phyloP scores from a whole-genome alignment of 768 basidiomycete species.

The Boletus rubropictus region DNA sequence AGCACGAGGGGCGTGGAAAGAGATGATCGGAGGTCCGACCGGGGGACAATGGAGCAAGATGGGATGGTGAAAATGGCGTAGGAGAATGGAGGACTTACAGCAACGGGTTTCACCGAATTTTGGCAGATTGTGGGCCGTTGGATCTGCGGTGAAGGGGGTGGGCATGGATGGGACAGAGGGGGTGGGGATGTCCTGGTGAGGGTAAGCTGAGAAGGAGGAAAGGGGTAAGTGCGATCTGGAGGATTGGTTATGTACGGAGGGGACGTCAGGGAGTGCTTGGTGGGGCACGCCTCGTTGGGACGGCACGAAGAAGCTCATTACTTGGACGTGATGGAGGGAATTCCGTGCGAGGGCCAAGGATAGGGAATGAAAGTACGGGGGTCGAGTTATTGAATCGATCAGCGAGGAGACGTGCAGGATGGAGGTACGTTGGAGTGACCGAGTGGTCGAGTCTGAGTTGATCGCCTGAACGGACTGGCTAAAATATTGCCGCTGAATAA shows the following conservation, averaged over 20 bases:
- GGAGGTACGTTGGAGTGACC: too few species aligned
- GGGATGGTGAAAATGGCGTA: conserved; percentile 6
- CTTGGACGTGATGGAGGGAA: conserved; percentile 11
- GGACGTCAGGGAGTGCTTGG: conserved; percentile 22
- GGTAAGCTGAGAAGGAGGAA: conserved; percentile 34
- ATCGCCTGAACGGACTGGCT: conserved; percentile 6
- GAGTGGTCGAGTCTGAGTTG: too few species aligned
- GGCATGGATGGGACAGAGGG: conserved; percentile 26
- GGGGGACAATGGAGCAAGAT: too few species aligned
- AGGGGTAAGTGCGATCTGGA: conserved; percentile 34
- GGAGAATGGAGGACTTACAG: conserved; percentile 45
- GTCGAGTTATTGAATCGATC: conserved; percentile 16
- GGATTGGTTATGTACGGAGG: conserved; percentile 30
- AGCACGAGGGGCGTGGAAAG: conserved; percentile 13
- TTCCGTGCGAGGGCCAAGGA: conserved; percentile 18
- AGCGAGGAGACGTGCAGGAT: conserved; percentile 1
- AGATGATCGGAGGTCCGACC: conserved; percentile 24
- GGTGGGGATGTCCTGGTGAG: conserved; percentile 29
- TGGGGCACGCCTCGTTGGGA: conserved; percentile 31
- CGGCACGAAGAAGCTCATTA: conserved; percentile 34
- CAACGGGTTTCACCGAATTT: conserved; percentile 70
- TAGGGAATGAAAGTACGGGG: conserved; percentile 18
- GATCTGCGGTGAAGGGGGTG: conserved; percentile 32
- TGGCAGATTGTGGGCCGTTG: conserved; percentile 36
- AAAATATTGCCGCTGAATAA: conserved; percentile 28